A percentile compares a stretch with the other conserved stretches of the same genome.
Conservation (phyloP, 768 basidiomycete genomes). For the Clitopilus hobsonii region DNA sequence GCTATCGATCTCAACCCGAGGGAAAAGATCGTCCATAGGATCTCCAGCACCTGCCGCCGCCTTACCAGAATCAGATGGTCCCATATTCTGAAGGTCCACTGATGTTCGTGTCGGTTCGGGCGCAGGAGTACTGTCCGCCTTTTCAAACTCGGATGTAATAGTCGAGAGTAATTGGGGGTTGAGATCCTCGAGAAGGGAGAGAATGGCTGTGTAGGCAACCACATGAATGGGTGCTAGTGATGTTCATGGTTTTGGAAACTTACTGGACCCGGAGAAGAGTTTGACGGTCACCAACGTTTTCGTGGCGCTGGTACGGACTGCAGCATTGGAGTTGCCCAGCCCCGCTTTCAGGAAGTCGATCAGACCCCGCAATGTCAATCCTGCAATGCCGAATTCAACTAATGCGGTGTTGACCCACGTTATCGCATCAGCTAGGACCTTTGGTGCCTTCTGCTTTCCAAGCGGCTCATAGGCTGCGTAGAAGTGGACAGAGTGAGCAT, state of each 20-base stretch:
- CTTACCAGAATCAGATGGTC: constrained; percentile 34
- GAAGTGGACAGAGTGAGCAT: constrained; percentile 1
- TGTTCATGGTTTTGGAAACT: constrained; percentile 7
- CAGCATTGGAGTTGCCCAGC: constrained; percentile 90
- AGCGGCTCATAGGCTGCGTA: constrained; percentile 84
- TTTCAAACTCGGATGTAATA: constrained; percentile 89
- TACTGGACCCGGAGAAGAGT: constrained; percentile 87
- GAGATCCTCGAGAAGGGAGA: constrained; percentile 87
- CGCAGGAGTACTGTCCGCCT: constrained; percentile 70
- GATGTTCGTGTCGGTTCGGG: constrained; percentile 79
- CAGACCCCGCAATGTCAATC: constrained; percentile 74
- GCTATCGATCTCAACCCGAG: constrained; percentile 88
- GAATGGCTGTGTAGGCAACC: constrained; percentile 71
- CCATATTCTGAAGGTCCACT: constrained; percentile 61
- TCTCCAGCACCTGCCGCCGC: constrained; percentile 47
- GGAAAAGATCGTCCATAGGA: constrained; percentile 91
- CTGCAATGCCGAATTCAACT: constrained; percentile 87
- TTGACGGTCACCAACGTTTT: constrained; percentile 89
- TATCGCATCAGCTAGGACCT: constrained; percentile 88
- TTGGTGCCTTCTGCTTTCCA: constrained; percentile 94
- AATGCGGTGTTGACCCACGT: constrained; percentile 85
- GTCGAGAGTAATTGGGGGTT: constrained; percentile 92
- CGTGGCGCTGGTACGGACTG: constrained; percentile 90
- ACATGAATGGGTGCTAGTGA: not conserved
- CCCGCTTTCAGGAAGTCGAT: constrained; percentile 89